phyloP scores from a whole-genome alignment of 2,329 filamentous ascomycete species.

The Trichoderma asperellum region DNA sequence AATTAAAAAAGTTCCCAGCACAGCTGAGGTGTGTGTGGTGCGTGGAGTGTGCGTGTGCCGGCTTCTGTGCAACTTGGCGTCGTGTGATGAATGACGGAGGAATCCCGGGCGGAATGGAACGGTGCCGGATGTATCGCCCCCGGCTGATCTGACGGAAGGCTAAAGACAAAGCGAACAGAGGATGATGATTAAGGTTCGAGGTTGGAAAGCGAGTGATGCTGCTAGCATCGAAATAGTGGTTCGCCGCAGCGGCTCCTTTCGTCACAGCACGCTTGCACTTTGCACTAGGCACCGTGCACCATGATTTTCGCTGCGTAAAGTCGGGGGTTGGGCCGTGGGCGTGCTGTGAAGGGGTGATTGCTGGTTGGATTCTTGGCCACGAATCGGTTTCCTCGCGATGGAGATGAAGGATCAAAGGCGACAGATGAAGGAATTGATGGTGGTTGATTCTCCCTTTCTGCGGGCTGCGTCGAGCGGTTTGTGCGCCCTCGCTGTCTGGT shows the following conservation, averaged over 20 bases:
- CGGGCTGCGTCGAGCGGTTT: neutral
- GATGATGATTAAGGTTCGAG: constrained; percentile 13
- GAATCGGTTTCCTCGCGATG: neutral
- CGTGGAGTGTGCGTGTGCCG: constrained; percentile 35
- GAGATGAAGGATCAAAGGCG: neutral
- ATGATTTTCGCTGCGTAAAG: constrained; percentile 17
- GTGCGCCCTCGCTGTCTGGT: neutral
- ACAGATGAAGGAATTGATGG: neutral
- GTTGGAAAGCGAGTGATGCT: neutral
- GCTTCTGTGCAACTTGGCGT: constrained; percentile 41
- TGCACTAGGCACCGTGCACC: constrained; percentile 24
- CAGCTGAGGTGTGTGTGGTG: constrained; percentile 32
- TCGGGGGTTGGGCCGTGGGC: constrained; percentile 8
- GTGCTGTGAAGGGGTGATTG: neutral
- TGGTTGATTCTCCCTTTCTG: neutral
- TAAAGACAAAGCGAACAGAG: neutral
- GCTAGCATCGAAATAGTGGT: constrained; percentile 15
- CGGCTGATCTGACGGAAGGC: constrained; percentile 25
- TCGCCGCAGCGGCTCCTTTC: constrained; percentile 24
- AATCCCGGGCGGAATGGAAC: constrained; percentile 29
- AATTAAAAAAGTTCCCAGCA: constrained; percentile 21
- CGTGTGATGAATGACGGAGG: constrained; percentile 41
- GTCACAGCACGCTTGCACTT: constrained; percentile 8
- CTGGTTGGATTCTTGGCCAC: neutral
- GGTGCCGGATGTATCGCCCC: constrained; percentile 26